A percentile compares a stretch with the other conserved stretches of the same genome.
Evolutionary conservation across 495 filamentous ascomycete genomes (phyloP).

Genomic region (Glarea lozoyensis): DNA sequence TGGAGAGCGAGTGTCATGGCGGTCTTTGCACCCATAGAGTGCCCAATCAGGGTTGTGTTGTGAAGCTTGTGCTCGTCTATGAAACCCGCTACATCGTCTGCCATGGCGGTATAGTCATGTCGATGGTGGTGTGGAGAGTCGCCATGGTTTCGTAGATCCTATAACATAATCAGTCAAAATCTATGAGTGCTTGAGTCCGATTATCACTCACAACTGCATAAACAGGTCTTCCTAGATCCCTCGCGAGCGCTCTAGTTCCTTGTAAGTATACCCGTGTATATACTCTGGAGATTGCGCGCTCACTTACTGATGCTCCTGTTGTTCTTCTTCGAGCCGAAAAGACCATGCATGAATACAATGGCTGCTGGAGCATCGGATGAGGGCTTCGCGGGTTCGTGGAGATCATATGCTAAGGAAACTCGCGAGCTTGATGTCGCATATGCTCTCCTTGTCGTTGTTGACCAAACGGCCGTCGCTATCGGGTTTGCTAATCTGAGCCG

Average conservation of each 20-base stretch:
- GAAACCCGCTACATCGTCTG: constrained; percentile 78
- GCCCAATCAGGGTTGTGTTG: constrained; percentile 72
- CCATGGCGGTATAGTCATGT: constrained; percentile 82
- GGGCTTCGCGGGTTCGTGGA: constrained; percentile 36
- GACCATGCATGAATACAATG: constrained; percentile 83
- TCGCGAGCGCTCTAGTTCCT: constrained; percentile 59
- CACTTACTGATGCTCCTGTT: constrained; percentile 96
- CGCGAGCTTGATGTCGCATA: constrained; percentile 14
- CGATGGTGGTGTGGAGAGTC: constrained; percentile 67
- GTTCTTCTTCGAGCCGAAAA: constrained; percentile 96
- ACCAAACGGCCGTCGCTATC: background rate
- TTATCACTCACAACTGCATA: constrained; percentile 64
- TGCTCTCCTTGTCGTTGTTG: background rate
- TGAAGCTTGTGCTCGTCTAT: constrained; percentile 63
- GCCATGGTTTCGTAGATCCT: constrained; percentile 96
- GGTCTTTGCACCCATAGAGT: constrained; percentile 97
- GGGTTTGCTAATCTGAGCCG: constrained; percentile 2
- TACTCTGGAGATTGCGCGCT: constrained; percentile 25
- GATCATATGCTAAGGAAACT: constrained; percentile 49
- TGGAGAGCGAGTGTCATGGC: constrained; percentile 82
- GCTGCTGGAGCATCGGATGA: constrained; percentile 41
- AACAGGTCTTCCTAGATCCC: constrained; percentile 70
- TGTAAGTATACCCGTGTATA: constrained; percentile 8
- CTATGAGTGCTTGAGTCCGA: constrained; percentile 6
- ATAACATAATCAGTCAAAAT: background rate